Conservation (phyloP, 257 asterid species). For the Gardenia jasminoides region DNA sequence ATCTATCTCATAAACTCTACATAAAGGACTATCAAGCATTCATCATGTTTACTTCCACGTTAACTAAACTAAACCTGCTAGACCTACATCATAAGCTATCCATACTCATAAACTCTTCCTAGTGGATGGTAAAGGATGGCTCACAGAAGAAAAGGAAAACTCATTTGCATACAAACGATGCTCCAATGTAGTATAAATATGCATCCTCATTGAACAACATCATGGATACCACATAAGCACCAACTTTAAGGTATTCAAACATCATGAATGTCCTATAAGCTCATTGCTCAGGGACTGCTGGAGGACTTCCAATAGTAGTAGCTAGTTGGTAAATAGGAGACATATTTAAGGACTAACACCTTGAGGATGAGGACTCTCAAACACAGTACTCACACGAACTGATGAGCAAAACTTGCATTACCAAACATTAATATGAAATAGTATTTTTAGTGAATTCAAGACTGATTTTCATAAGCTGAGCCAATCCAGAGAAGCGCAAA, state of each 20-base stretch:
- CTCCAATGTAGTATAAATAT: background rate
- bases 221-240: background rate
- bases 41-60: background rate
- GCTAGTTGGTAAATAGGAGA: background rate
- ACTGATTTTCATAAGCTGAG: background rate
- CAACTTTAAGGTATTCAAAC: background rate
- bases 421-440: background rate
- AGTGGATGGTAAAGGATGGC: background rate
- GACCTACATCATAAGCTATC: background rate
- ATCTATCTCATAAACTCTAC: too few species aligned
- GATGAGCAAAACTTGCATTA: background rate
- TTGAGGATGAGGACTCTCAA: background rate
- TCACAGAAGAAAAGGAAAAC: background rate
- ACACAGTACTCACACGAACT: too few species aligned
- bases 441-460: background rate
- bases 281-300: background rate
- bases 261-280: background rate
- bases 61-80: background rate
- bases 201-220: background rate
- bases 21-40: background rate
- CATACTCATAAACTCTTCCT: background rate
- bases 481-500: too few species aligned
- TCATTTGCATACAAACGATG: background rate
- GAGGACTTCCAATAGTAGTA: background rate
- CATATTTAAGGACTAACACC: background rate